These are phyloP conservation scores for Leishmania tropica DNA, from an alignment of 208 protist genomes.

Conservation along the genomic window DNA sequence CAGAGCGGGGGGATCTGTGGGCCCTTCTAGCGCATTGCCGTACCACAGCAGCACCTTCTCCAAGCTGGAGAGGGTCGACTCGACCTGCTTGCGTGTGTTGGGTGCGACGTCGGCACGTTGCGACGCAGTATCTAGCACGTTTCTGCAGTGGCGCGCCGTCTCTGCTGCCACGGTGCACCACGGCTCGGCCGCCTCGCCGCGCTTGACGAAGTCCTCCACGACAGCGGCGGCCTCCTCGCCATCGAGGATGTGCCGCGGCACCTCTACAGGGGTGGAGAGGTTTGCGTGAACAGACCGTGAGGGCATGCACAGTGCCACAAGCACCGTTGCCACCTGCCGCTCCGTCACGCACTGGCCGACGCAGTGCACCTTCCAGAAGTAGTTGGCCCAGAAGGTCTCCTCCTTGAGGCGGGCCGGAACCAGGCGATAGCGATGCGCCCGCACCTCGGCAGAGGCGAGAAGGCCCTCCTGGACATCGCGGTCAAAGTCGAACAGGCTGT, in stretches of 20 bases:
- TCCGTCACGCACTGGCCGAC: constrained; percentile 59
- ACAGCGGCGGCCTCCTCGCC: constrained; percentile 55
- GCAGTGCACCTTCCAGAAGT: constrained; percentile 86
- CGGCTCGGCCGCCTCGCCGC: constrained; percentile 24
- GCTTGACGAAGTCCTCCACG: constrained; percentile 50
- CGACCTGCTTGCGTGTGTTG: constrained; percentile 3
- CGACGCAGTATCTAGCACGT: constrained; percentile 5
- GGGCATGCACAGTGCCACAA: constrained; percentile 70
- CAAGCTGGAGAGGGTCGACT: background rate
- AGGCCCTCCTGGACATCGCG: constrained; percentile 71
- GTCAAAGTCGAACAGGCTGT: constrained; percentile 55
- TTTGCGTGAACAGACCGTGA: constrained; percentile 2
- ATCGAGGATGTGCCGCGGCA: constrained; percentile 35
- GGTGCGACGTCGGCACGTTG: constrained; percentile 3
- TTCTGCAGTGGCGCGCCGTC: constrained; percentile 24
- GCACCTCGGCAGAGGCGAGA: constrained; percentile 37
- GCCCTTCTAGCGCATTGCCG: constrained; percentile 3
- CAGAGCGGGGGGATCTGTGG: background rate
- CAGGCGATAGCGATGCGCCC: constrained; percentile 69
- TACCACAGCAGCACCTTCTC: constrained; percentile 17
- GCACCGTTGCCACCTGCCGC: constrained; percentile 57
- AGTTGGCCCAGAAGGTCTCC: constrained; percentile 81
- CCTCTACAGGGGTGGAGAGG: constrained; percentile 15
- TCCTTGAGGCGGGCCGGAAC: constrained; percentile 75
- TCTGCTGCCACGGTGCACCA: constrained; percentile 30